Conservation (phyloP, 495 filamentous ascomycete genomes). For the Podospora sp. region DNA sequence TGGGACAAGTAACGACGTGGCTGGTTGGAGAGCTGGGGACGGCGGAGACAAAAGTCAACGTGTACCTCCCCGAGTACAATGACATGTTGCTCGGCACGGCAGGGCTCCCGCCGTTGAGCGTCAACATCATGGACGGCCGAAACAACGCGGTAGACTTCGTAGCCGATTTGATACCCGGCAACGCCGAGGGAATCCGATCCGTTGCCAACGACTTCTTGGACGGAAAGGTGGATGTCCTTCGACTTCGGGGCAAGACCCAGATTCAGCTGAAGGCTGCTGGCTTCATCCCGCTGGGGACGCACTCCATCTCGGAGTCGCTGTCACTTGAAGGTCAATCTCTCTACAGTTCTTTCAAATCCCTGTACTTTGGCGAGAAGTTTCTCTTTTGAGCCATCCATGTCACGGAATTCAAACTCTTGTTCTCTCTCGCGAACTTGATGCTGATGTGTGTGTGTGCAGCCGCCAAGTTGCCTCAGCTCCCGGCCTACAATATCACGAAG, state of each 20-base stretch:
- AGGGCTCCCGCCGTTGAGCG: conserved; percentile 67
- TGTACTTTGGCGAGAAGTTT: conserved; percentile 55
- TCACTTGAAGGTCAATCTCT: conserved; percentile 77
- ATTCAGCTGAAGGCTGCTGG: conserved; percentile 77
- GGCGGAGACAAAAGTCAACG: conserved; percentile 66
- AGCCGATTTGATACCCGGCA: conserved; percentile 71
- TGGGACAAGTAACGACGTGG: conserved; percentile 82
- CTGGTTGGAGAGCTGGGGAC: conserved; percentile 73
- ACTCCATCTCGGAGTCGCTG: conserved; percentile 68
- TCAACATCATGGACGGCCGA: conserved; percentile 75
- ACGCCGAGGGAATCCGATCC: conserved; percentile 74
- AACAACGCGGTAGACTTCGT: conserved; percentile 77
- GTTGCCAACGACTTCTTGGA: conserved; percentile 87
- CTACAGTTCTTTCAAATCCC: conserved; percentile 56
- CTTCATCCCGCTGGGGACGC: conserved; percentile 72
- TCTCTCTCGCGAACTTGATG: conserved; percentile 19
- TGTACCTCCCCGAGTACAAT: conserved; percentile 83
- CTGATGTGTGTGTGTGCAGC: conserved; percentile 45
- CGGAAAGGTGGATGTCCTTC: conserved; percentile 68
- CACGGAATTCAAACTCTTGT: not conserved
- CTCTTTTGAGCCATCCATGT: conserved; percentile 36
- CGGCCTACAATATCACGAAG: conserved; percentile 73
- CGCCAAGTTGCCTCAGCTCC: conserved; percentile 72
- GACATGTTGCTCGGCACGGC: conserved; percentile 78
- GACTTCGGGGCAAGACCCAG: conserved; percentile 68